These are phyloP conservation scores for Kregervanrija fluxuum DNA, from an alignment of 805 yeast species.

Conservation along the genomic window DNA sequence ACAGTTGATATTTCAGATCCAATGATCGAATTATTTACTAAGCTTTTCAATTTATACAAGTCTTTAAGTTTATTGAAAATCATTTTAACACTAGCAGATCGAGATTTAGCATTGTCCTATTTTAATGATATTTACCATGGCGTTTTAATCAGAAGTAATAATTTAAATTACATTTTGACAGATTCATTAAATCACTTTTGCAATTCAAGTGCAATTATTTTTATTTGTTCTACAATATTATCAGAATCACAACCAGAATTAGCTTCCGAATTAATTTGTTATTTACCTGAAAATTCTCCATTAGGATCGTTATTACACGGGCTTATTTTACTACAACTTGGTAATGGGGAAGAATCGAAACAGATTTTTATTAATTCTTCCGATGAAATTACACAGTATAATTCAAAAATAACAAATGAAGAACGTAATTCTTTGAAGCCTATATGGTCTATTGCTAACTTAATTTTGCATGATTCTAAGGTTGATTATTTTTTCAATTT, in stretches of 20 bases:
- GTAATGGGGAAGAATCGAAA: constrained; percentile 21
- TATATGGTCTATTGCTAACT: constrained; percentile 7
- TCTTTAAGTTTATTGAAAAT: constrained; percentile 4
- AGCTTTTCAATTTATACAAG: constrained; percentile 12
- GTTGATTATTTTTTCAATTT: constrained; percentile 32
- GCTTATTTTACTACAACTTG: constrained; percentile 16
- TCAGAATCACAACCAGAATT: constrained; percentile 2
- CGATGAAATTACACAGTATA: constrained; percentile 21
- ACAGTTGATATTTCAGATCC: constrained; percentile 27
- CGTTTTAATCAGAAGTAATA: constrained; percentile 16
- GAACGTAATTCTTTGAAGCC: constrained; percentile 10
- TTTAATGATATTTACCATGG: constrained; percentile 17
- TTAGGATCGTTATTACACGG: constrained; percentile 22
- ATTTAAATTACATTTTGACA: constrained; percentile 18
- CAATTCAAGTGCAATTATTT: constrained; percentile 17
- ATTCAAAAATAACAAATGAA: constrained; percentile 9
- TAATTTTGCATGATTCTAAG: constrained; percentile 25
- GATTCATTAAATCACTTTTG: constrained; percentile 11
- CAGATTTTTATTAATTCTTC: constrained; percentile 24
- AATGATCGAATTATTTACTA: constrained; percentile 17
- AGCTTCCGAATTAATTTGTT: constrained; percentile 12
- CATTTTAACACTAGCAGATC: neutral
- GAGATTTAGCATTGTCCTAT: constrained; percentile 8
- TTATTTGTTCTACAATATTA: constrained; percentile 17
- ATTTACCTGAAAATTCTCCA: constrained; percentile 18